These are phyloP conservation scores for Lentinula raphanica DNA, from an alignment of 768 basidiomycete species.

Conservation along the genomic window DNA sequence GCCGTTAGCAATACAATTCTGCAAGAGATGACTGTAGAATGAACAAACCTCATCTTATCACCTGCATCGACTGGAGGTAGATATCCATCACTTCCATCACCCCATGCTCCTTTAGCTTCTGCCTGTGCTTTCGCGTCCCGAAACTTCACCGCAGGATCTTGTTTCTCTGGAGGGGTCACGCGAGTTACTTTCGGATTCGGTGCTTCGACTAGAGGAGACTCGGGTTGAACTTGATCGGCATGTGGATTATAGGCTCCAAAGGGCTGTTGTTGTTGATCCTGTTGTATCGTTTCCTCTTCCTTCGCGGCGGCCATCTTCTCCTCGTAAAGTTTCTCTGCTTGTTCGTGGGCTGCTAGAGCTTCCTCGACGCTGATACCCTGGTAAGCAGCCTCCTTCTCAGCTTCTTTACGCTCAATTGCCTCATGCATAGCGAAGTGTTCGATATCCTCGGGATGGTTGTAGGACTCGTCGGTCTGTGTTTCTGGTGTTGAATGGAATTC, in stretches of 20 bases:
- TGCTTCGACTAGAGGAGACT: conserved; percentile 21
- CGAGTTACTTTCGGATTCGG: conserved; percentile 51
- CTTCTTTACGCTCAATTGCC: conserved; percentile 77
- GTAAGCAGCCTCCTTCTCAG: conserved; percentile 75
- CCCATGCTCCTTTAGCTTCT: conserved; percentile 61
- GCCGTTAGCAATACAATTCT: neutral
- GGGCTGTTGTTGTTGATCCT: conserved; percentile 13
- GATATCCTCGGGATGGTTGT: conserved; percentile 87
- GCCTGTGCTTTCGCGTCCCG: conserved; percentile 49
- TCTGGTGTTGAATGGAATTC: conserved; percentile 93
- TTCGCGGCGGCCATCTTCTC: conserved; percentile 10
- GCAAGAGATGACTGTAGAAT: neutral
- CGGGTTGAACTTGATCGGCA: conserved; percentile 26
- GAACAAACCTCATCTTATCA: conserved; percentile 67
- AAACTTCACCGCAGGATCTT: conserved; percentile 62
- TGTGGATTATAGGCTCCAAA: conserved; percentile 26
- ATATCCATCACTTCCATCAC: conserved; percentile 65
- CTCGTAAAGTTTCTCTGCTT: conserved; percentile 8
- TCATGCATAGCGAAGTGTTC: conserved; percentile 93
- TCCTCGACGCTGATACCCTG: conserved; percentile 80
- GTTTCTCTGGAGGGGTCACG: conserved; percentile 58
- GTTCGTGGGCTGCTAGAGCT: conserved; percentile 50
- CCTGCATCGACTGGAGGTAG: conserved; percentile 63
- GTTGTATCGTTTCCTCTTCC: conserved; percentile 9
- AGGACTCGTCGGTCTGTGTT: conserved; percentile 94